Percentiles rank a stretch among this genome's conserved stretches.
phyloP scores from a whole-genome alignment of 305 asterid species.

The Fraxinus platypoda region DNA sequence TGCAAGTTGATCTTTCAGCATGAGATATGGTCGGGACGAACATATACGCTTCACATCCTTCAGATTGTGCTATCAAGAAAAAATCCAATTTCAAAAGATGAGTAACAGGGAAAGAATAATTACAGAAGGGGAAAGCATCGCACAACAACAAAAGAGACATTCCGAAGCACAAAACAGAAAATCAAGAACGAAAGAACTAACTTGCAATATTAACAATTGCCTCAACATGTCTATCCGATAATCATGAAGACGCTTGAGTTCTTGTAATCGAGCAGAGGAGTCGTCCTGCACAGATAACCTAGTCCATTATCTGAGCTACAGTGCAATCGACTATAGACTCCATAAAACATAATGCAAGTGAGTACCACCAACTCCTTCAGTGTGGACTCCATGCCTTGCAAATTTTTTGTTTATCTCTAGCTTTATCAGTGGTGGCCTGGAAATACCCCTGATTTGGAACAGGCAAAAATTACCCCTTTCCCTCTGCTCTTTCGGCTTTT shows the following conservation, averaged over 20 bases:
- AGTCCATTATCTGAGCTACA: slow-evolving; percentile 2
- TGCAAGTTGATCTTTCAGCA: slow-evolving; percentile 69
- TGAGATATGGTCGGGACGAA: slow-evolving; percentile 68
- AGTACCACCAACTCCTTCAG: slow-evolving; percentile 77
- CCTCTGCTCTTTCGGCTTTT: slow-evolving; percentile 64
- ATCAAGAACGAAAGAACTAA: slow-evolving; percentile 27
- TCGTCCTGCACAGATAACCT: slow-evolving; percentile 51
- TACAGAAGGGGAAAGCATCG: too few species aligned
- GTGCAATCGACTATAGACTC: slow-evolving; percentile 11
- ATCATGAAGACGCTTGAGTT: slow-evolving; percentile 79
- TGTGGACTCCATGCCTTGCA: slow-evolving; percentile 76
- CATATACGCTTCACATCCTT: slow-evolving; percentile 66
- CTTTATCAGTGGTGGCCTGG: slow-evolving; percentile 38
- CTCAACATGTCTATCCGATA: slow-evolving; percentile 71
- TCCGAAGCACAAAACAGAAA: not conserved
- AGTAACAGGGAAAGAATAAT: slow-evolving; percentile 17
- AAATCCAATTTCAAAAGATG: slow-evolving; percentile 26
- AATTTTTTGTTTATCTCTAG: slow-evolving; percentile 66
- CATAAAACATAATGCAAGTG: slow-evolving; percentile 17
- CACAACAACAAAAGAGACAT: slow-evolving; percentile 8
- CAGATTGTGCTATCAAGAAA: slow-evolving; percentile 61
- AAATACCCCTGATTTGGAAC: slow-evolving; percentile 55
- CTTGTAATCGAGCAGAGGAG: slow-evolving; percentile 55
- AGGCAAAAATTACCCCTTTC: slow-evolving; percentile 53
- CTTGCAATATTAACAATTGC: slow-evolving; percentile 76